Conservation (phyloP, 306 rosid species). For the Fragaria vesca region DNA sequence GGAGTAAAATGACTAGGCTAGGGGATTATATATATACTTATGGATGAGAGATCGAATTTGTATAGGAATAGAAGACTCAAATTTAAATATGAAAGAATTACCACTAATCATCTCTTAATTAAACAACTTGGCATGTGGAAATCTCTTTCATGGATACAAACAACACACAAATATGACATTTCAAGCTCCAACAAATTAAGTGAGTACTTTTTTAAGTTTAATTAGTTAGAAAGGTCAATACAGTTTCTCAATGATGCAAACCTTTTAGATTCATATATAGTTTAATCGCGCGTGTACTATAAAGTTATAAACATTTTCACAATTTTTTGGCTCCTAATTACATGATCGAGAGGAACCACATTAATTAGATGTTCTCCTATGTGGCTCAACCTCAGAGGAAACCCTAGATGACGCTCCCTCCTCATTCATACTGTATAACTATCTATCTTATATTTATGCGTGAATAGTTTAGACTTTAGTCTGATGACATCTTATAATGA, state of each 20-base stretch:
- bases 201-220: neutral
- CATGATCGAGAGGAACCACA: neutral
- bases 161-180: neutral
- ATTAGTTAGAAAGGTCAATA: neutral
- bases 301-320: neutral
- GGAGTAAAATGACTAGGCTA: too few relatives aligned
- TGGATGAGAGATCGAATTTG: too few relatives aligned
- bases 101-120: neutral
- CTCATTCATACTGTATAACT: neutral
- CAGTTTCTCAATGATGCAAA: neutral
- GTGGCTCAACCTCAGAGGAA: neutral
- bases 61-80: too few relatives aligned
- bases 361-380: too few relatives aligned
- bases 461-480: too few relatives aligned
- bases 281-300: slow-evolving; percentile 12
- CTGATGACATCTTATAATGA: too few relatives aligned
- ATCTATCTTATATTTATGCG: too few relatives aligned
- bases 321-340: neutral
- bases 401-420: neutral
- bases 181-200: neutral
- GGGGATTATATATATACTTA: too few relatives aligned
- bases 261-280: neutral
- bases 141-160: slow-evolving; percentile 24
- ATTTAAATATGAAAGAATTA: neutral
- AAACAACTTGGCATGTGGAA: slow-evolving; percentile 10